phyloP scores from a whole-genome alignment of 2,329 filamentous ascomycete species.

The Ophiostoma populinum region DNA sequence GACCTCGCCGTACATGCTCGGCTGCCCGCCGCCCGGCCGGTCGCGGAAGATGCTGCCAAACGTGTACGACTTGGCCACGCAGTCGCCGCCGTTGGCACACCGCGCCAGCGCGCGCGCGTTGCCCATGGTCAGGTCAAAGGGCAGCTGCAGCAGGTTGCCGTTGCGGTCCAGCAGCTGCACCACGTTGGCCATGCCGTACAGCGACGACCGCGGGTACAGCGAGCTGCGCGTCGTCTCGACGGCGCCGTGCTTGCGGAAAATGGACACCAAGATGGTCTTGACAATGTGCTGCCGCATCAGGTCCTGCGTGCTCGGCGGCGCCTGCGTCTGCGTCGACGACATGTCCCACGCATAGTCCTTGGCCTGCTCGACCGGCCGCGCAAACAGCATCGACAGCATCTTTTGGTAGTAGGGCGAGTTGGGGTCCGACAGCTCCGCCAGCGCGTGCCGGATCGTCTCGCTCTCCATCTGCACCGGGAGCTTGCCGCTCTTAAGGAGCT shows the following conservation, averaged over 20 bases:
- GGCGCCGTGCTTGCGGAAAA: conserved; percentile 82
- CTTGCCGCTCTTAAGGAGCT: conserved; percentile 71
- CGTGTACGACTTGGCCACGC: conserved; percentile 60
- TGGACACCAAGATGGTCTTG: conserved; percentile 53
- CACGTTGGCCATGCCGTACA: conserved; percentile 55
- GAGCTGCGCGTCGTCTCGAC: conserved; percentile 59
- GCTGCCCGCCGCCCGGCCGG: conserved; percentile 60
- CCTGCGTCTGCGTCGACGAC: conserved; percentile 32
- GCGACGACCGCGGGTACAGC: conserved; percentile 65
- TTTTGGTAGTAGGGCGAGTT: conserved; percentile 79
- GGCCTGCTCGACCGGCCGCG: conserved; percentile 55
- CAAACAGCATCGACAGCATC: conserved; percentile 73
- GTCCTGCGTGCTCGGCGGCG: conserved; percentile 30
- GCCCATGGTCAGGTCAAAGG: conserved; percentile 80
- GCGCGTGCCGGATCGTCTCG: conserved; percentile 69
- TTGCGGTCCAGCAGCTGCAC: conserved; percentile 68
- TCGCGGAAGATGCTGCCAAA: conserved; percentile 84
- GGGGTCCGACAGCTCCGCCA: conserved; percentile 66
- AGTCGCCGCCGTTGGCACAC: conserved; percentile 34
- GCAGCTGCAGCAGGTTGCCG: conserved; percentile 83
- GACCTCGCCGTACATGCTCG: conserved; percentile 68
- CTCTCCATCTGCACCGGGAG: conserved; percentile 85
- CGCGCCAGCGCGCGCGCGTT: conserved; percentile 73
- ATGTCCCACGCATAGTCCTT: conserved; percentile 71
- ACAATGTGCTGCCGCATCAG: conserved; percentile 56